Evolutionary conservation across 495 filamentous ascomycete genomes (phyloP), one percentile per base, ranked within the genome.

Genomic region (Trichoderma virens): DNA sequence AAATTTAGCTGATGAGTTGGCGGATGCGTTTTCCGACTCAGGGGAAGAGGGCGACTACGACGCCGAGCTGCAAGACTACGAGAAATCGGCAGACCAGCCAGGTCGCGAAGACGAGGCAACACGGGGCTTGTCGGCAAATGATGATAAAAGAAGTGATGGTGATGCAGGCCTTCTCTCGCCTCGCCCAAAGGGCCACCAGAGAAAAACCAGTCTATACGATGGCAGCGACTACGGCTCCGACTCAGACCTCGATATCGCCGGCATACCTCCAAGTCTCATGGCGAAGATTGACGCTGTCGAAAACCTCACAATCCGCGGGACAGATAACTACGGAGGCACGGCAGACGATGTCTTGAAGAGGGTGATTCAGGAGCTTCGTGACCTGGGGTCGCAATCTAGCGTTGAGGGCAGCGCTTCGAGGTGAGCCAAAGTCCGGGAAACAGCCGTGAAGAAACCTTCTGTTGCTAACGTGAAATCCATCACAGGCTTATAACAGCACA

Each of bases 401-500:
- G 85, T 95, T 35, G 91, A 96, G 73, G 87, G 88, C 45, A 88
- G 87, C 70, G 87, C 90, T 39, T 87, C 90, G 65, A 86, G 90
- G 90, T 90, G 75, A 69, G 79, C 76, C 30, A 61, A 54, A 60
- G 39, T 59, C 45, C 20, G 32, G 28, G 45, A 60, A 62, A 23
- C 31, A 2, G 8, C 13, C 11, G 13, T 43, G 35, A 18, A 60
- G 56, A 18, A 30, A 25, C 25, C 18, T 60, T 25, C 7, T 13
- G 16, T 2, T 30, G 28, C 56, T 35, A 32, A 35, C 25, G 0
- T 56, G 25, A 23, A 8, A 30, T 62, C 5, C 47, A 25, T 60
- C 13, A 41, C 68, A 95, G 92, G 70, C 81, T 97, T 64, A 91
- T 92, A 69, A 95, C 92, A 30, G 90, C 92, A 39, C 90, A 97